These are phyloP conservation scores for Pharnaceum exiguum DNA, from an alignment of 148 eudicot species.

Conservation along the genomic window DNA sequence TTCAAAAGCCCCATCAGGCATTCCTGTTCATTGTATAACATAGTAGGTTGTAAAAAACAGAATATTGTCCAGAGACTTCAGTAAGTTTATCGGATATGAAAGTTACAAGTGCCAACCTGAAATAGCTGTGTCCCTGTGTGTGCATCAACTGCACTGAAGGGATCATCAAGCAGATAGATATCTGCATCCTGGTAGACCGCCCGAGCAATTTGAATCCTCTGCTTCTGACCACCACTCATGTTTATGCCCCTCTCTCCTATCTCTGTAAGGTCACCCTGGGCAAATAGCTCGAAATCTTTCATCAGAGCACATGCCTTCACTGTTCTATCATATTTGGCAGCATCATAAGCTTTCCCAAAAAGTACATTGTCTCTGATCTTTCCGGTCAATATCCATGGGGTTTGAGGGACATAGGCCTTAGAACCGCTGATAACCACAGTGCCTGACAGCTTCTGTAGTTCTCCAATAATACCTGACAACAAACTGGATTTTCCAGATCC, in stretches of 20 bases:
- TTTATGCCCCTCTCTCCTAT: conserved; percentile 96
- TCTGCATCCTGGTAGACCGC: conserved; percentile 95
- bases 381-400: conserved; percentile 94
- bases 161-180: conserved; percentile 92
- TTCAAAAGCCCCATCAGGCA: conserved; percentile 86
- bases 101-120: conserved; percentile 50
- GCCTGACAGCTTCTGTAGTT: conserved; percentile 68
- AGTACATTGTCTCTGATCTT: conserved; percentile 83
- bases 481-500: conserved; percentile 97
- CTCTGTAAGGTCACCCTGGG: conserved; percentile 82
- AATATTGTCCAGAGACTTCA: too few species aligned
- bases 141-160: conserved; percentile 98
- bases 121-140: conserved; percentile 93
- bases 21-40: conserved; percentile 43
- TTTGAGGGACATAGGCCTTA: conserved; percentile 95
- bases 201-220: conserved; percentile 96
- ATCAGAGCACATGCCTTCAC: conserved; percentile 74
- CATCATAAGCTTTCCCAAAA: conserved; percentile 71
- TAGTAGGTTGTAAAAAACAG: too few species aligned
- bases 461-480: conserved; percentile 81
- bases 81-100: too few species aligned
- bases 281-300: conserved; percentile 90
- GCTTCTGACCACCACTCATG: conserved; percentile 99
- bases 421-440: conserved; percentile 67
- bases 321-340: conserved; percentile 53